These are phyloP conservation scores for Curvularia spicifera DNA, from an alignment of 2,329 filamentous ascomycete genomes.

Conservation along the genomic window DNA sequence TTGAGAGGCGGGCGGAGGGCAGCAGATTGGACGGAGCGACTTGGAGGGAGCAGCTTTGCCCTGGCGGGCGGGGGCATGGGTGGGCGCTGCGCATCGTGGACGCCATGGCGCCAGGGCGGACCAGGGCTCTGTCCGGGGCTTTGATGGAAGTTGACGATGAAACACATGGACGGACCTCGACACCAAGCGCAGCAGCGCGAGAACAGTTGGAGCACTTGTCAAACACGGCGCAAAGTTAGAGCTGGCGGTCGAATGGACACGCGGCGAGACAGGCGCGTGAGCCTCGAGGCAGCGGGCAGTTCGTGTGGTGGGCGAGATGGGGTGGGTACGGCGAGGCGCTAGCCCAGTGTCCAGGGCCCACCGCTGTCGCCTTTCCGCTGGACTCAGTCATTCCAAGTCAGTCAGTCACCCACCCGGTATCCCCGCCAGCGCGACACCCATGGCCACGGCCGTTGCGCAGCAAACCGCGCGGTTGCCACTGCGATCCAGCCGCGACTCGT, in stretches of 20 bases:
- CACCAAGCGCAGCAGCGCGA: conserved; percentile 1
- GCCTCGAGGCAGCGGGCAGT: not conserved
- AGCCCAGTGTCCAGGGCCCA: conserved; percentile 1
- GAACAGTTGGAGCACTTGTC: conserved; percentile 4
- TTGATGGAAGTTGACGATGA: conserved; percentile 9
- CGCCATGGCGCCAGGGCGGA: not conserved
- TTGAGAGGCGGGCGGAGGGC: not conserved
- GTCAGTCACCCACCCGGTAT: not conserved
- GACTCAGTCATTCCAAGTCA: not conserved
- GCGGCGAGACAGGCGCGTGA: conserved; percentile 4
- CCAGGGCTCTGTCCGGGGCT: not conserved
- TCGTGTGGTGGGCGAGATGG: conserved; percentile 11
- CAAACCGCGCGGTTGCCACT: not conserved
- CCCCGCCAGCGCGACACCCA: too few species aligned
- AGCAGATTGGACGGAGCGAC: not conserved
- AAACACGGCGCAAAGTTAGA: conserved; percentile 11
- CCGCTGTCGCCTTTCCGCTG: conserved; percentile 1
- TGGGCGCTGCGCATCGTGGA: conserved; percentile 3
- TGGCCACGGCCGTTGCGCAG: too few species aligned
- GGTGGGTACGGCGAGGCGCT: conserved; percentile 12
- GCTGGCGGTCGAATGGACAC: not conserved
- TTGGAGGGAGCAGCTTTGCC: not conserved
- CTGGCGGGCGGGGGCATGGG: conserved; percentile 6
- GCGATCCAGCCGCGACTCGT: not conserved
- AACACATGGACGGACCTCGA: conserved; percentile 3